Evolutionary conservation across 2,329 filamentous ascomycete species (phyloP), one percentile per base, ranked within the genome.

Genomic region (Furcasterigmium furcatum): DNA sequence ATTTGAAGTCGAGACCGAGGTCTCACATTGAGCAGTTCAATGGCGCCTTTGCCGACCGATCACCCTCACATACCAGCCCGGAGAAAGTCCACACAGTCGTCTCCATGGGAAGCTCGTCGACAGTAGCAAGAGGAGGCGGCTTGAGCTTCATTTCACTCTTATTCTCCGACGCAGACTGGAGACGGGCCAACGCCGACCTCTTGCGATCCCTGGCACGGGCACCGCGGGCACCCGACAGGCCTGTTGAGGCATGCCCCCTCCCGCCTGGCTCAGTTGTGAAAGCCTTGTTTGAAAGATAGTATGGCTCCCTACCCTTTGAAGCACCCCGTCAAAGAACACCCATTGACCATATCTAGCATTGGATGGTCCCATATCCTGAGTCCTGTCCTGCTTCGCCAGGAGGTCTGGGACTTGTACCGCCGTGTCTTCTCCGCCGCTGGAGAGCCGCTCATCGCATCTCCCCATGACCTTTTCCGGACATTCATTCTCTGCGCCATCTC

Each of bases 401-500:
- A 61, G 18, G 48, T 63, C 1, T 42, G 50, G 24, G 46, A 44
- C 9, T 39, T 60, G 9, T 54, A 53, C 35, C 12, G 41, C 3
- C 43, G 47, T 2, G 44, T 62, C 4, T 65, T 55, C 41, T 16
- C 43, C 5, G 14, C 38, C 4, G 14, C n/a, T 2, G 16, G 38
- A 8, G 20, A 27, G n/a, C n/a, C 41, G 8, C 22, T 36, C 20
- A 34, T 48, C 7, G 18, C 48, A 14, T 10, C n/a, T 14, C 12
- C 36, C 9, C 60, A 68, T 35, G 62, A 67, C 39, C 45, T 60
- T 0, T 70, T 66, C 46, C 56, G 61, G 1, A 45, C 61, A 3
- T 65, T 64, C 39, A 67, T 69, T 60, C 59, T 70, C 1, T 57
- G 65, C 29, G 65, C 66, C 1, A 60, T 69, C 4, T 62, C 61